Percentiles rank a stretch among this genome's conserved stretches.
Evolutionary conservation across 352 stramenopile species (phyloP).

Genomic region (Phytophthora constricta): DNA sequence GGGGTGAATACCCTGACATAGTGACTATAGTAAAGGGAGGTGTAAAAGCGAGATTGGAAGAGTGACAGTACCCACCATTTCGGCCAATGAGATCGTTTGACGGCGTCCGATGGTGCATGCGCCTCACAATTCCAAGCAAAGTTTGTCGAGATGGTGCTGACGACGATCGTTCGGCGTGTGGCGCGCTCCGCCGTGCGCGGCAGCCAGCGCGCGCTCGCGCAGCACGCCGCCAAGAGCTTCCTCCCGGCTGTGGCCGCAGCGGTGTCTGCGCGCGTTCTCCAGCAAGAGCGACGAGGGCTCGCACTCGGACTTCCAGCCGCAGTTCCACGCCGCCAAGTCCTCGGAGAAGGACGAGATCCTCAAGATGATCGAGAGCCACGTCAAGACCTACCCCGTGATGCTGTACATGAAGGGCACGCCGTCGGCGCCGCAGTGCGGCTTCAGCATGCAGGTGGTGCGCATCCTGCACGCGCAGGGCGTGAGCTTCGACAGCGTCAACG

Average conservation of each 20-base stretch:
- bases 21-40: no score
- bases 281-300: conserved; percentile 61
- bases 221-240: neutral
- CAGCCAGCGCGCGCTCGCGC: conserved; percentile 18
- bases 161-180: conserved; percentile 43
- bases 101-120: neutral
- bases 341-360: conserved; percentile 89
- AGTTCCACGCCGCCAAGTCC: conserved; percentile 87
- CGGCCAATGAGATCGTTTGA: conserved; percentile 2
- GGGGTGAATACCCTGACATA: no score
- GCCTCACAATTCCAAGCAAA: conserved; percentile 15
- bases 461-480: conserved; percentile 93
- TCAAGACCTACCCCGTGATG: conserved; percentile 95
- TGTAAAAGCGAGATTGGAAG: no score
- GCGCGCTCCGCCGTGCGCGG: conserved; percentile 35
- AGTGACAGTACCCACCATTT: conserved; percentile 13
- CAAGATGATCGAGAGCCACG: conserved; percentile 91
- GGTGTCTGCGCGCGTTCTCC: conserved; percentile 41
- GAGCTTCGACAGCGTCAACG: conserved; percentile 98
- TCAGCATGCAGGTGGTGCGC: conserved; percentile 96
- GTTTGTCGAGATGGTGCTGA: conserved; percentile 36
- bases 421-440: conserved; percentile 96
- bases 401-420: conserved; percentile 99
- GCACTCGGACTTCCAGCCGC: conserved; percentile 91
- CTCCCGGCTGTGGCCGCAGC: conserved; percentile 2